Base-by-base conservation (phyloP, 805 yeast species). In the Saturnispora hagleri region DNA sequence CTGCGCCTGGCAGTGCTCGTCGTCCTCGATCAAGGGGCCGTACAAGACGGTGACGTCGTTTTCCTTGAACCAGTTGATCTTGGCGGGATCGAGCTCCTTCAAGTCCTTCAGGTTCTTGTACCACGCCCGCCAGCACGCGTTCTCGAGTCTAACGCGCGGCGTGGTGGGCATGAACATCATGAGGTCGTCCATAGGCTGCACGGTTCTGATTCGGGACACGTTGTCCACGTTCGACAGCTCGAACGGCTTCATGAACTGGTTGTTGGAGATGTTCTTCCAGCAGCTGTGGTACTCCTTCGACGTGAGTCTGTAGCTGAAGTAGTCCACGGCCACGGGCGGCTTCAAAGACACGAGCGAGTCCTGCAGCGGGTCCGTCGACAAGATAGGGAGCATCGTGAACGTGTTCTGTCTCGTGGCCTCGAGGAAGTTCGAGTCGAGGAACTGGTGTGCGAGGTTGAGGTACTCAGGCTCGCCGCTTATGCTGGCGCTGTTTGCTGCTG, bases 41-140 rank as follows among this genome's bases (percentile, higher is more conserved):
- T 73, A 78, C 47, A 78, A 67, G 69, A 78, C 76, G 4, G 81
- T 78, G 46, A 76, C 71, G 58, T 78, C 83, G 53, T 75, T 74
- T 51, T 67, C 71, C 58, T 78, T 78, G 57, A 69, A 71, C 83
- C 83, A 78, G 61, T 78, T 77, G 41, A 78, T 76, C 35, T 55
- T 54, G 4, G 68, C 62, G 1, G 83, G 82, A 50, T 69, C 60
- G 7, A 73, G 53, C 48, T 80, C 73, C 28, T 71, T 65, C 45
- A 82, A 68, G 27, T 80, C 73, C 57, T 78, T 76, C 58, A 84
- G 77, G 48, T 86, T 75, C 68, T 90, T 89, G 13, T 91, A 85
- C 97, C 97, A 91, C 18, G 96, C 89, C 63, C 98, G 77, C 97
- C 97, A 91, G 47, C 87, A 76, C 15, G 96, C 91, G 61, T 86